Evolutionary conservation across 371 early-diverging fungal genomes (phyloP).

Genomic region (Nematocida parisii): DNA sequence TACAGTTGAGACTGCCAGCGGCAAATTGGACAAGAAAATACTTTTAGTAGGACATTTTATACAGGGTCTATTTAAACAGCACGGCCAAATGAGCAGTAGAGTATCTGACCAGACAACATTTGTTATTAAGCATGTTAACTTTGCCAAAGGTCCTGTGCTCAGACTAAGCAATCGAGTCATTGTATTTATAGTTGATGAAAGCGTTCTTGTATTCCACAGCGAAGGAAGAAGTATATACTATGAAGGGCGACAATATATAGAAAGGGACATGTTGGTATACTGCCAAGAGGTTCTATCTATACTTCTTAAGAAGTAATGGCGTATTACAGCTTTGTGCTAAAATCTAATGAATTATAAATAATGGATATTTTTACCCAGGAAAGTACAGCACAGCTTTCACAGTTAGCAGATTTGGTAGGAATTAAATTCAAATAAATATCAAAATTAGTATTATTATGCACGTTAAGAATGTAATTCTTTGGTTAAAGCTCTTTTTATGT

Average conservation of each 20-base stretch:
- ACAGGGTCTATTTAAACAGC: not conserved
- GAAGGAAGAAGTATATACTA: constrained; percentile 30
- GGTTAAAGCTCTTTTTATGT: no score
- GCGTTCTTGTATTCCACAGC: constrained; percentile 26
- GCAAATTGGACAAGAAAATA: constrained; percentile 23
- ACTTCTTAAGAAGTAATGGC: constrained; percentile 34
- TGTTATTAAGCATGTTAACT: constrained; percentile 53
- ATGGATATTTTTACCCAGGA: not conserved
- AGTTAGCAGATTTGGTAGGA: no score
- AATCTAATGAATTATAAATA: not conserved
- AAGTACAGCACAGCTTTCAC: no score
- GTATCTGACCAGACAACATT: not conserved
- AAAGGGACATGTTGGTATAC: constrained; percentile 26
- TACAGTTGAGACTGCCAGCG: not conserved
- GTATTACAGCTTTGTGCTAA: not conserved
- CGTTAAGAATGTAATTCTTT: no score
- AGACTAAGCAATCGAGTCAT: constrained; percentile 43
- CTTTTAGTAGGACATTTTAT: constrained; percentile 31
- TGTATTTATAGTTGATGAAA: constrained; percentile 39
- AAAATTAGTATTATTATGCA: no score
- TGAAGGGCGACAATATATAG: constrained; percentile 12
- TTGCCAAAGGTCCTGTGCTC: constrained; percentile 36
- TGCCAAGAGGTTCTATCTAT: constrained; percentile 37
- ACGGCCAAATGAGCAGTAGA: not conserved
- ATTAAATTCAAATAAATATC: no score